Evolutionary conservation across 2,329 filamentous ascomycete species (phyloP).

Genomic region (Aspergillus udagawae): DNA sequence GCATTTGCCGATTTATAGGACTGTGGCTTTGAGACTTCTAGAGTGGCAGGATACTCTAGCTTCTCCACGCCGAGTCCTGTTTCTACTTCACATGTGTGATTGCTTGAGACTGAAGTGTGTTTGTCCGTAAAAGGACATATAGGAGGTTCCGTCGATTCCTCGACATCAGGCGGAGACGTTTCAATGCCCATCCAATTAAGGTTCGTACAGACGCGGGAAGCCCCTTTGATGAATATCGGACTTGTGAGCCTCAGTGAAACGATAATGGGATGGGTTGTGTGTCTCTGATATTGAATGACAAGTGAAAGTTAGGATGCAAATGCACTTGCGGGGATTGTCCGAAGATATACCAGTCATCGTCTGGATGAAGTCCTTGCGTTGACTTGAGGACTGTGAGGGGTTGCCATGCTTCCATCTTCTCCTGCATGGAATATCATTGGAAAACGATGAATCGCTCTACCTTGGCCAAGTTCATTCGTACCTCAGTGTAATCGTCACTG

Average conservation of each 20-base stretch:
- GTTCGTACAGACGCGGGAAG: constrained; percentile 3
- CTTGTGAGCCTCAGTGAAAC: not conserved
- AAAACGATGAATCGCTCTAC: constrained; percentile 9
- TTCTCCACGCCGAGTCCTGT: constrained; percentile 16
- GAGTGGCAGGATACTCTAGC: constrained; percentile 3
- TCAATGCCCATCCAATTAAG: constrained; percentile 40
- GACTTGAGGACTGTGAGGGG: constrained; percentile 11
- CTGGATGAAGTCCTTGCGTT: not conserved
- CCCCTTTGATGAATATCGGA: not conserved
- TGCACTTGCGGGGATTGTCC: not conserved
- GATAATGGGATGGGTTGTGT: not conserved
- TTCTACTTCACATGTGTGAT: constrained; percentile 17
- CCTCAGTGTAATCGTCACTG: not conserved
- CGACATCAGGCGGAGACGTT: constrained; percentile 35
- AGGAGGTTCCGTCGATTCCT: constrained; percentile 40
- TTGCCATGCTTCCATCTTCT: constrained; percentile 7
- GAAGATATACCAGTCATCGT: not conserved
- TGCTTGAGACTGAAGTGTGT: constrained; percentile 16
- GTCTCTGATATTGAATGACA: not conserved
- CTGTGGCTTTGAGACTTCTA: not conserved
- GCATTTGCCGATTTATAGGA: constrained; percentile 3
- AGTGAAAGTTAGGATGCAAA: not conserved
- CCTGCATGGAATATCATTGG: constrained; percentile 6
- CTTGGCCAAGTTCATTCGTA: constrained; percentile 16
- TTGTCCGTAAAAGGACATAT: constrained; percentile 32